Percentiles rank a stretch among this genome's conserved stretches.
These are phyloP conservation scores for Gyromitra esculenta DNA, from an alignment of 2,329 filamentous ascomycete species.

Conservation along the genomic window DNA sequence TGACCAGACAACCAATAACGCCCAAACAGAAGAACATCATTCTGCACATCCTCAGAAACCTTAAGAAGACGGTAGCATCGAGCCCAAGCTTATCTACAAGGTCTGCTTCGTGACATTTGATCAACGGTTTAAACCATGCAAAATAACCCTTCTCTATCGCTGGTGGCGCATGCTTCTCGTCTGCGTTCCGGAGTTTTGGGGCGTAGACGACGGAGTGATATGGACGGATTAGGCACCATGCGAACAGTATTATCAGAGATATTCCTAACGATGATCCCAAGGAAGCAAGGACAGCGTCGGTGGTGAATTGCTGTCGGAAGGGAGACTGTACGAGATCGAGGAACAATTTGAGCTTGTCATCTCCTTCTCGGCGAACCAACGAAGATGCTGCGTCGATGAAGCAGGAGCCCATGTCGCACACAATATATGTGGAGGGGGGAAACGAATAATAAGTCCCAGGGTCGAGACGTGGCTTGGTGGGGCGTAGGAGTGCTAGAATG, in stretches of 20 bases:
- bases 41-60: conserved; percentile 88
- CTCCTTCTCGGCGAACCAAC: conserved; percentile 28
- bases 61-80: conserved; percentile 89
- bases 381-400: conserved; percentile 23
- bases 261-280: conserved; percentile 81
- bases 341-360: conserved; percentile 44
- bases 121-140: conserved; percentile 82
- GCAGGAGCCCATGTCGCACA: conserved; percentile 40
- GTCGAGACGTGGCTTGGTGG: conserved; percentile 34
- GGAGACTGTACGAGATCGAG: conserved; percentile 63
- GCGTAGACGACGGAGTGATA: conserved; percentile 94
- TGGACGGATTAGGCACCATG: conserved; percentile 89
- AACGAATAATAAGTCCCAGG: conserved; percentile 34
- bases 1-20: conserved; percentile 76
- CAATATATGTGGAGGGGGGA: neutral
- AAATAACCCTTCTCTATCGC: conserved; percentile 86
- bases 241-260: conserved; percentile 75
- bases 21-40: conserved; percentile 83
- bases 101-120: conserved; percentile 78
- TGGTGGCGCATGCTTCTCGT: conserved; percentile 88
- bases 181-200: conserved; percentile 90
- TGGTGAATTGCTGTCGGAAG: conserved; percentile 60
- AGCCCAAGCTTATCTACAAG: conserved; percentile 85
- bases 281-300: conserved; percentile 77
- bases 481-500: conserved; percentile 31